Evolutionary conservation across 495 filamentous ascomycete genomes (phyloP), one percentile per base, ranked within the genome.

Genomic region (Thermothielavioides terrestris): DNA sequence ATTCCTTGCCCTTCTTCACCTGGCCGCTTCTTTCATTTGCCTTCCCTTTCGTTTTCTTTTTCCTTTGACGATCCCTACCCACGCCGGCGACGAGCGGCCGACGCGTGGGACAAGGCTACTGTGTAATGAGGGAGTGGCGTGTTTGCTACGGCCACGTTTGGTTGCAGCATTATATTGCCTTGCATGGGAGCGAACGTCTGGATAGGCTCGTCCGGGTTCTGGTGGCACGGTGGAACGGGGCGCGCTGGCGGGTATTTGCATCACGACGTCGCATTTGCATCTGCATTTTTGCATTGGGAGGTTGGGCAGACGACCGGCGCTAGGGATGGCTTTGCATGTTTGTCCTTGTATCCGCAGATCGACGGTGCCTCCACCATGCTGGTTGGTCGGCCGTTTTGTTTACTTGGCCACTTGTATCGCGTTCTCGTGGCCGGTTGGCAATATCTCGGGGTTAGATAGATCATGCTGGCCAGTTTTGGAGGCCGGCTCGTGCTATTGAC

Each of bases 121-220:
- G 32, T 45, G 49, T 15, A 45, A n/a, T n/a, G n/a, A 30, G 49
- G 42, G 49, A 20, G 18, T 28, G 38, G n/a, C 35, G 49, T 49
- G 49, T 56, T 50, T 59, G 53, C 57, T 42, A 46, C 40, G 32
- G 46, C 42, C 49, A 52, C 41, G 49, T 52, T 23, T 44, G 38
- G 32, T 49, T 59, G 57, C 57, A 57, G 44, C 44, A 53, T 53
- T 30, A 59, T 57, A 59, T 56, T 59, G 46, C 39, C 31, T 43
- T 57, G 53, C 57, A 50, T 56, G 18, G 35, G 46, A 30, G 42
- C 21, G 20, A 26, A 38, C 31, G 46, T 44, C 40, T 52, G 47
- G 39, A 50, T 50, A 50, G 47, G 47, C 37, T 50, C 18, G 38
- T 9, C 21, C 14, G 39, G 18, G 39, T 32, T 42, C 23, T 18